A percentile compares a stretch with the other conserved stretches of the same genome.
These are phyloP conservation scores for Bombardia bombarda DNA, from an alignment of 495 filamentous ascomycete species.

Conservation along the genomic window DNA sequence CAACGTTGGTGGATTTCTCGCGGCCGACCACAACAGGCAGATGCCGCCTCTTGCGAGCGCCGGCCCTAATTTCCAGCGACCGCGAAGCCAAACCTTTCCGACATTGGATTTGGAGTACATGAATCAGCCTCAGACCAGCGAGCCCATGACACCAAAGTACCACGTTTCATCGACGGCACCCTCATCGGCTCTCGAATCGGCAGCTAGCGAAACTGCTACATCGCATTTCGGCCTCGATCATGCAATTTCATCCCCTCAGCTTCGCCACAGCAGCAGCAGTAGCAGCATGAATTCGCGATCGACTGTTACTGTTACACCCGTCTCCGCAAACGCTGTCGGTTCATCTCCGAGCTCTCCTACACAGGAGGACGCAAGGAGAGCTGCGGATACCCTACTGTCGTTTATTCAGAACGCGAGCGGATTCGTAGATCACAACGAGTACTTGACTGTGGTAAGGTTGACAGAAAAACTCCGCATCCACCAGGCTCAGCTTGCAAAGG, in stretches of 20 bases:
- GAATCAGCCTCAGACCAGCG: constrained; percentile 52
- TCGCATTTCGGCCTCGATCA: constrained; percentile 45
- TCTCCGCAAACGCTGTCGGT: constrained; percentile 30
- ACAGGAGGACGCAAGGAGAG: constrained; percentile 80
- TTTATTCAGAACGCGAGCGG: constrained; percentile 71
- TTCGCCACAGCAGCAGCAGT: constrained; percentile 48
- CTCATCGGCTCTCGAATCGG: constrained; percentile 62
- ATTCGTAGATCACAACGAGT: constrained; percentile 74
- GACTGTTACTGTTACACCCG: constrained; percentile 31
- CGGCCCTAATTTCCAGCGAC: constrained; percentile 56
- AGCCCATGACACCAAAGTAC: constrained; percentile 59
- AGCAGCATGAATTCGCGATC: constrained; percentile 40
- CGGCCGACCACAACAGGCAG: constrained; percentile 55
- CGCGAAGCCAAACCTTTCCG: constrained; percentile 89
- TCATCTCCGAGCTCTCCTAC: constrained; percentile 60
- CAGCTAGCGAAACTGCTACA: constrained; percentile 49
- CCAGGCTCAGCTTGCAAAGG: constrained; percentile 44
- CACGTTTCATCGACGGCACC: constrained; percentile 47
- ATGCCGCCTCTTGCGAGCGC: constrained; percentile 34
- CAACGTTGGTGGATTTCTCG: constrained; percentile 60
- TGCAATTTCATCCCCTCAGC: constrained; percentile 40
- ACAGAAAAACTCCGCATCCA: constrained; percentile 80
- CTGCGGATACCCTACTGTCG: constrained; percentile 76
- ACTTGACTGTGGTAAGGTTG: constrained; percentile 70
- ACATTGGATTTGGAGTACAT: constrained; percentile 66